Percentiles rank a stretch among this genome's conserved stretches.
Conservation (phyloP, 768 basidiomycete species). For the Leccinum subgranulosum region DNA sequence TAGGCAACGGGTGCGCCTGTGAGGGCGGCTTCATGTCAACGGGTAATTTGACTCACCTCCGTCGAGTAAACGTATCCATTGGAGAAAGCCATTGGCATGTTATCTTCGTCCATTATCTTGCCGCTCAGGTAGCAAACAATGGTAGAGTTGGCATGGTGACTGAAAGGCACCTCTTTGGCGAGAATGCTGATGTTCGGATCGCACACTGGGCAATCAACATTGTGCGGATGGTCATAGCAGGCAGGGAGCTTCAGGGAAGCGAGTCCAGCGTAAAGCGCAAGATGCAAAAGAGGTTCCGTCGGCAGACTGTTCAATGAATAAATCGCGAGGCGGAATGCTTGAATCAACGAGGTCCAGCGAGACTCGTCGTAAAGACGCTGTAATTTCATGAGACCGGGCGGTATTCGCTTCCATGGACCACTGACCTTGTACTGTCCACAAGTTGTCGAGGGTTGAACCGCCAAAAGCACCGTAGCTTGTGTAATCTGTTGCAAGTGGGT, state of each 20-base stretch:
- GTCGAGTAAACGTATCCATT: conserved; percentile 92
- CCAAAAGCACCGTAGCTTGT: conserved; percentile 73
- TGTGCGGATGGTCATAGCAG: conserved; percentile 69
- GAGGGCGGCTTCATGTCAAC: conserved; percentile 8
- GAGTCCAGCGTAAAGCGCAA: conserved; percentile 89
- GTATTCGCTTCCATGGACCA: conserved; percentile 7
- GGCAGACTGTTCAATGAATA: conserved; percentile 87
- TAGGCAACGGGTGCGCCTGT: conserved; percentile 30
- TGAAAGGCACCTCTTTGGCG: conserved; percentile 82
- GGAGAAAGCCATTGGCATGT: conserved; percentile 89
- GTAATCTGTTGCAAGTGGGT: conserved; percentile 77
- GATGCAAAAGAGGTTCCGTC: conserved; percentile 79
- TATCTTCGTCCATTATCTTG: conserved; percentile 92
- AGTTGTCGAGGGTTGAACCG: conserved; percentile 65
- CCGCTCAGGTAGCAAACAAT: conserved; percentile 92
- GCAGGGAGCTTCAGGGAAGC: conserved; percentile 86
- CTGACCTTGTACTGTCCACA: conserved; percentile 79
- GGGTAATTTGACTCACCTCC: conserved; percentile 54
- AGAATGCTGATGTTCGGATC: conserved; percentile 72
- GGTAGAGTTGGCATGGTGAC: conserved; percentile 93
- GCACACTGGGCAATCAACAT: conserved; percentile 91
- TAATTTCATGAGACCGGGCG: conserved; percentile 8
- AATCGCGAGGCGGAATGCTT: conserved; percentile 81
- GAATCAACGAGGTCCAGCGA: conserved; percentile 74
- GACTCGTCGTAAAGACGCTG: conserved; percentile 80